A percentile compares a stretch with the other conserved stretches of the same genome.
These are phyloP conservation scores for Thymus quinquecostatus DNA, from an alignment of 257 asterid genomes.

Conservation along the genomic window DNA sequence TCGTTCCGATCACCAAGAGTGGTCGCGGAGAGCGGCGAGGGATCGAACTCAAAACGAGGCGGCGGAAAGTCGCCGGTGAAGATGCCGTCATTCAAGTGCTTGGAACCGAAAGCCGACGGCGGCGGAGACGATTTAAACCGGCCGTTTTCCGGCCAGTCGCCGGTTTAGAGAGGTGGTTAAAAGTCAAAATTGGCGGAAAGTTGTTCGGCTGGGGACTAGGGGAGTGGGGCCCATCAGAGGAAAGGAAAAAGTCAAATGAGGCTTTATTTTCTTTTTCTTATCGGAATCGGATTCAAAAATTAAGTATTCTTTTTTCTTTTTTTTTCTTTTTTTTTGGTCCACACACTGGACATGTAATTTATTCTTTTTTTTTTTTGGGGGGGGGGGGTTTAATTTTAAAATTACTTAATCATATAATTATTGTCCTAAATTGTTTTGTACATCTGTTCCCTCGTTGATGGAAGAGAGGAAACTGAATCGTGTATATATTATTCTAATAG, in stretches of 20 bases:
- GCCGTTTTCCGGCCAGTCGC: conserved; percentile 43
- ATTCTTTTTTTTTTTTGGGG: neutral
- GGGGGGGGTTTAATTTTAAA: no score
- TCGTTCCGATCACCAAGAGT: conserved; percentile 64
- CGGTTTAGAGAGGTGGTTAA: conserved; percentile 37
- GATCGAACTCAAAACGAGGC: conserved; percentile 37
- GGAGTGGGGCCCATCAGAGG: conserved; percentile 11
- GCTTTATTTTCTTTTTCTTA: neutral
- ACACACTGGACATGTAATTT: conserved; percentile 16
- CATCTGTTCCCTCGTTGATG: neutral
- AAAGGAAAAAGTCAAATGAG: conserved; percentile 16
- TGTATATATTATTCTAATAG: neutral
- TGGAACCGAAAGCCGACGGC: conserved; percentile 50
- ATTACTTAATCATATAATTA: neutral
- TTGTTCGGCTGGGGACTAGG: neutral
- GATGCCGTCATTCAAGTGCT: conserved; percentile 67
- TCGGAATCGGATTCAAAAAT: neutral
- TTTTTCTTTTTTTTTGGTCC: neutral
- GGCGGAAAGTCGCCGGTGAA: conserved; percentile 39
- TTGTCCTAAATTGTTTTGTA: neutral
- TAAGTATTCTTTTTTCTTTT: neutral
- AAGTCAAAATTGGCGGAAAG: conserved; percentile 31
- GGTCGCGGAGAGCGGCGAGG: conserved; percentile 49
- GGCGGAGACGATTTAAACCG: conserved; percentile 42
- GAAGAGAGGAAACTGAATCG: neutral